These are phyloP conservation scores for Umbelopsis ramanniana DNA, from an alignment of 192 early-diverging fungal genomes.

Conservation along the genomic window DNA sequence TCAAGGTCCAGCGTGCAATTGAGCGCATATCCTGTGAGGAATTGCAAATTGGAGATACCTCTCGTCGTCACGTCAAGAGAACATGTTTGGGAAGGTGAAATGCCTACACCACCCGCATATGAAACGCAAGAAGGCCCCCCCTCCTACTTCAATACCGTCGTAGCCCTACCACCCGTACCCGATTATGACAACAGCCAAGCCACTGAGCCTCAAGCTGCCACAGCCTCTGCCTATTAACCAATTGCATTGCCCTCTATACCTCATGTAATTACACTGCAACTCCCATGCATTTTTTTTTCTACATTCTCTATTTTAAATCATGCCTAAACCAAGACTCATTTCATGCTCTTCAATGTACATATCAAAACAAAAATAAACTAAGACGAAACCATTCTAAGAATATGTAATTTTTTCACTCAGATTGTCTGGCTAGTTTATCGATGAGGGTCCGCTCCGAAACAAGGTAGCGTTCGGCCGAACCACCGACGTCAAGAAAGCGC, in stretches of 20 bases:
- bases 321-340: too few species aligned
- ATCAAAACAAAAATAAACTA: too few species aligned
- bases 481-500: too few species aligned
- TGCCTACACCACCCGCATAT: conserved; percentile 32
- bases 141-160: conserved; percentile 20
- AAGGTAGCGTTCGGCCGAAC: too few species aligned
- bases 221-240: not conserved
- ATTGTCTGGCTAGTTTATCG: too few species aligned
- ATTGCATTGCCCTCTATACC: not conserved
- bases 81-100: conserved; percentile 27
- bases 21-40: not conserved
- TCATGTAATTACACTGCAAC: not conserved
- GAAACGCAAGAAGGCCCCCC: conserved; percentile 28
- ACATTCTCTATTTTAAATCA: too few species aligned
- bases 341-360: not conserved
- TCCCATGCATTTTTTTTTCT: too few species aligned
- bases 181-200: not conserved
- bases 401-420: too few species aligned
- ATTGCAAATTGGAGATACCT: conserved; percentile 34
- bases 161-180: conserved; percentile 26
- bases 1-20: not conserved
- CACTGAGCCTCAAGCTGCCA: not conserved
- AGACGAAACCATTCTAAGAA: too few species aligned
- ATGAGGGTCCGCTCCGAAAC: too few species aligned
- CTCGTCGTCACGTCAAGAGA: conserved; percentile 36